Evolutionary conservation across 345 rosid genomes (phyloP), one percentile per base, ranked within the genome.

Genomic region (Populus deltoides): DNA sequence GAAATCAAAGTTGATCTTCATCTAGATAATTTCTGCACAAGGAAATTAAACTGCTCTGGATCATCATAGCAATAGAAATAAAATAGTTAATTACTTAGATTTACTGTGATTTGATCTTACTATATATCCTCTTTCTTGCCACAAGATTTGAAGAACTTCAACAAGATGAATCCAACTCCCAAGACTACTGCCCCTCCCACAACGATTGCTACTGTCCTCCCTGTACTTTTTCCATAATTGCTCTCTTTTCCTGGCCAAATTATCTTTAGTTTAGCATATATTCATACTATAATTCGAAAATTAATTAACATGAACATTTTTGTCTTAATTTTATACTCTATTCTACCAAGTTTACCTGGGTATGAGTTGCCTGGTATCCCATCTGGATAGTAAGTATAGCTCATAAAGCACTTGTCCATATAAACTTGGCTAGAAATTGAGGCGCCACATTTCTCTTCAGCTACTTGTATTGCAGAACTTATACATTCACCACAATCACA

Each of bases 401-500:
- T 79, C 25, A 90, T 71, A 73, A 76, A 93, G 80, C 92, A 93
- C 17, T 80, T 75, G 45, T 89, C 90, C 76, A 91, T 49, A 80
- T 88, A 92, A 73, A 92, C 79, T 72, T 90, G 84, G 3, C 90
- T 92, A 24, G 87, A 82, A 41, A 83, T 69, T 3, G 97, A 88
- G 74, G 66, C 66, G 5, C 75, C 77, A 24, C 97, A 93, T 53
- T 89, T 87, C 78, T 85, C 86, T 67, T 68, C 78, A 22, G 83
- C 92, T 66, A 82, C 85, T 73, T 84, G 84, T 16, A 76, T 80
- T 1, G 97, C 94, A 29, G 61, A 68, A 67, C 70, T 57, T n/a
- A 93, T 78, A 77, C 98, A 94, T 66, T 90, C 89, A 4, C 90
- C 88, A 53, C 98, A 93, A 16, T 86, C 88, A 68, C 93, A 86